Evolutionary conservation across 2,329 filamentous ascomycete species (phyloP).

Genomic region (Ceratocystis colombiana): DNA sequence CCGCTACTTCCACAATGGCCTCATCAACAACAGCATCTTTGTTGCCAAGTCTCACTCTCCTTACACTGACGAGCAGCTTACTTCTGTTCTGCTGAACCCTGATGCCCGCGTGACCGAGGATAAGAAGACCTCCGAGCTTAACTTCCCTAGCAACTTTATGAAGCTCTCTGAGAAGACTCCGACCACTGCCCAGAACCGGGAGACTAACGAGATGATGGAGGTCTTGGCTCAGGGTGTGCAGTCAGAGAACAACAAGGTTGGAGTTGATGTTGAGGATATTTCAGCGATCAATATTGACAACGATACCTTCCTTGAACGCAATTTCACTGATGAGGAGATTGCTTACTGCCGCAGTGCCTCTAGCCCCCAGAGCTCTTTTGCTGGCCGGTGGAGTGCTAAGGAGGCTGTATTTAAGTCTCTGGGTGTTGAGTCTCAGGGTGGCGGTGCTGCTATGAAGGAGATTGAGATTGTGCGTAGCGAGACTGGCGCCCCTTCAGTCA

Average conservation of each 20-base stretch:
- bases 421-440: slow-evolving; percentile 75
- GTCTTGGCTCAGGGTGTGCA: slow-evolving; percentile 58
- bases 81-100: slow-evolving; percentile 85
- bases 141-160: slow-evolving; percentile 59
- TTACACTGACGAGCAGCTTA: slow-evolving; percentile 79
- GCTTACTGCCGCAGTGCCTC: slow-evolving; percentile 74
- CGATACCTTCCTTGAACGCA: slow-evolving; percentile 85
- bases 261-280: slow-evolving; percentile 88
- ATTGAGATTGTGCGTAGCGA: slow-evolving; percentile 84
- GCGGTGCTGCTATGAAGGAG: slow-evolving; percentile 79
- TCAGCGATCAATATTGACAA: slow-evolving; percentile 83
- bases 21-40: slow-evolving; percentile 97
- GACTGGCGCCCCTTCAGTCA: slow-evolving; percentile 71
- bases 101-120: slow-evolving; percentile 74
- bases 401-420: slow-evolving; percentile 98
- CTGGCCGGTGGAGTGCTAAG: slow-evolving; percentile 93
- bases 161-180: slow-evolving; percentile 51
- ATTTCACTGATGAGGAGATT: slow-evolving; percentile 80
- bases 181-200: slow-evolving; percentile 43
- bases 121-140: slow-evolving; percentile 74
- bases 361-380: slow-evolving; percentile 79
- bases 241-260: slow-evolving; percentile 64
- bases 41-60: slow-evolving; percentile 87
- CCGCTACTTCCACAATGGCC: slow-evolving; percentile 93
- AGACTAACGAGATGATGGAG: slow-evolving; percentile 66